phyloP scores from a whole-genome alignment of 768 basidiomycete species.

The Phanerodontia chrysosporium region DNA sequence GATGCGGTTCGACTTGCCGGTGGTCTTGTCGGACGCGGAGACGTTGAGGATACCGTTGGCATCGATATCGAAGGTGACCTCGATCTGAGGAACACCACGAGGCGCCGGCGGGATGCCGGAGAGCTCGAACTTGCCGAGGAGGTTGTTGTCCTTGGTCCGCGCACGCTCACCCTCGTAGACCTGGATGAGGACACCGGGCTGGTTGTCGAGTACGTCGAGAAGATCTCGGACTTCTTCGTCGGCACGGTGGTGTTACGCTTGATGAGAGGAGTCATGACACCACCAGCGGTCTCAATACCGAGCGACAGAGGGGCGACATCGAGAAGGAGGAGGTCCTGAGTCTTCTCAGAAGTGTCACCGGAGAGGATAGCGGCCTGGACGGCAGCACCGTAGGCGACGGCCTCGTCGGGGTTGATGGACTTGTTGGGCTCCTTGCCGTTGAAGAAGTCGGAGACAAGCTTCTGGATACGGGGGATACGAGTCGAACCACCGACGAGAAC shows the following conservation, averaged over 20 bases:
- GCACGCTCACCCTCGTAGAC: conserved; percentile 98
- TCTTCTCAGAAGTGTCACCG: conserved; percentile 97
- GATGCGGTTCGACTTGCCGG: conserved; percentile 91
- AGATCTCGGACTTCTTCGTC: conserved; percentile 97
- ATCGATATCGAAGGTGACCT: conserved; percentile 98
- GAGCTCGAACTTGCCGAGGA: conserved; percentile 97
- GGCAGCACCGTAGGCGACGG: conserved; percentile 97
- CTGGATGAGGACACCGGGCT: conserved; percentile 97
- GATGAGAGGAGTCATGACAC: conserved; percentile 98
- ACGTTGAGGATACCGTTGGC: conserved; percentile 97
- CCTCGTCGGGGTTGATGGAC: conserved; percentile 99
- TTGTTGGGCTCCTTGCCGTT: conserved; percentile 98
- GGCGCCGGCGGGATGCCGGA: conserved; percentile 95
- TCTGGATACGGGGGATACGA: conserved; percentile 95
- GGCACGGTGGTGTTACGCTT: conserved; percentile 98
- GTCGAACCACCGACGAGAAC: conserved; percentile 98
- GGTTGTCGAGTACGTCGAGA: conserved; percentile 98
- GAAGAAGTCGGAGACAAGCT: conserved; percentile 98
- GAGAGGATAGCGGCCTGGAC: conserved; percentile 98
- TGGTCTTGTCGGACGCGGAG: conserved; percentile 92
- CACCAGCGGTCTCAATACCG: conserved; percentile 98
- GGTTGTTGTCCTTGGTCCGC: conserved; percentile 97
- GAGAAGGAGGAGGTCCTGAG: conserved; percentile 91
- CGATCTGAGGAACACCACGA: conserved; percentile 95
- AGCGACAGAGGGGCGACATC: conserved; percentile 88